These are phyloP conservation scores for Castanea crenata DNA, from an alignment of 306 rosid species.

Conservation along the genomic window DNA sequence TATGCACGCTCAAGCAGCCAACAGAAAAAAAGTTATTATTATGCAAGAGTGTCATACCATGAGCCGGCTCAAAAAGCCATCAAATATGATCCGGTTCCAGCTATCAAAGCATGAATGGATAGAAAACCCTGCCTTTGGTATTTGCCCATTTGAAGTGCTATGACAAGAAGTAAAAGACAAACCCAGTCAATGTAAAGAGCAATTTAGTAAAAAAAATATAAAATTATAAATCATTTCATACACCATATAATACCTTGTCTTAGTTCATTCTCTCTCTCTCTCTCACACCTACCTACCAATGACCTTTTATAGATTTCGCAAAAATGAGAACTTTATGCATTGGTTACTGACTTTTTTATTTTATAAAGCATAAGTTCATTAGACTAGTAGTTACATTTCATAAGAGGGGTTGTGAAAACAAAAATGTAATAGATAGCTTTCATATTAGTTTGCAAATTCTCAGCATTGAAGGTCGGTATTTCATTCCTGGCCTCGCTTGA, in stretches of 20 bases:
- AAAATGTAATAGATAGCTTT: slow-evolving; percentile 65
- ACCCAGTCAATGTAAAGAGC: slow-evolving; percentile 50
- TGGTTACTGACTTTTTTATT: no score
- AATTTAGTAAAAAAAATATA: no score
- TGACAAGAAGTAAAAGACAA: slow-evolving; percentile 71
- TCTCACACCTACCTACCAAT: no score
- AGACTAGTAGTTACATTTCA: background rate
- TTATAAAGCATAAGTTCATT: no score
- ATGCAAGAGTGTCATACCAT: slow-evolving; percentile 44
- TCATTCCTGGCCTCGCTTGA: slow-evolving; percentile 54
- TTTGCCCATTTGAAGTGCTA: slow-evolving; percentile 71
- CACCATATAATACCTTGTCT: background rate
- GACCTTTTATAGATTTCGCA: no score
- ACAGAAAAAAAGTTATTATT: no score
- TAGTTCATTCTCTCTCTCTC: no score
- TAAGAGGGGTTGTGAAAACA: slow-evolving; percentile 20
- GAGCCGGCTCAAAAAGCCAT: slow-evolving; percentile 73
- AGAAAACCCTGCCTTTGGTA: slow-evolving; percentile 67
- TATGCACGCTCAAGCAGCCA: no score
- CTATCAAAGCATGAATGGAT: slow-evolving; percentile 59
- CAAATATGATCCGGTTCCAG: slow-evolving; percentile 65
- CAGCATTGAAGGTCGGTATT: slow-evolving; percentile 67
- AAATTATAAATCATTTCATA: background rate
- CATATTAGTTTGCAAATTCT: slow-evolving; percentile 88
- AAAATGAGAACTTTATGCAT: no score